phyloP scores from a whole-genome alignment of 192 early-diverging fungal genomes.

The Gaertneriomyces sp. region DNA sequence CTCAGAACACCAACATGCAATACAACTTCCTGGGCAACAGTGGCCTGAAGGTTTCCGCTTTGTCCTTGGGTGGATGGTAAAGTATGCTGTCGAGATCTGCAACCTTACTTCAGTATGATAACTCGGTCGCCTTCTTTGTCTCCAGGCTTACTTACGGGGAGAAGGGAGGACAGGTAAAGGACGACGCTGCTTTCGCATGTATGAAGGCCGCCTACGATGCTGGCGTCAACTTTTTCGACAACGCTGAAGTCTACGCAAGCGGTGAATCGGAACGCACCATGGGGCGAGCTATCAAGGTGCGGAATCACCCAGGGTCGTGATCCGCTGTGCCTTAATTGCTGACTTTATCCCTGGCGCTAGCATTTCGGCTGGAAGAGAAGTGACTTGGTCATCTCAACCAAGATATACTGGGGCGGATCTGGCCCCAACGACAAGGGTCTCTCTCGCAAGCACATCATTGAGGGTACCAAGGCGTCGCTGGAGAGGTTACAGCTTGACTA shows the following conservation, averaged over 20 bases:
- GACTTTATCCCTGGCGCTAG: background rate
- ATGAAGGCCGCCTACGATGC: constrained; percentile 64
- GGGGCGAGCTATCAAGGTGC: constrained; percentile 65
- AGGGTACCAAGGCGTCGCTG: constrained; percentile 69
- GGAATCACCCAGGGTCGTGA: too few species aligned
- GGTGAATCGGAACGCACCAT: constrained; percentile 74
- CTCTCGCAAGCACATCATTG: constrained; percentile 81
- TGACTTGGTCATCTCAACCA: constrained; percentile 75
- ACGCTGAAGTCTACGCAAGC: constrained; percentile 49
- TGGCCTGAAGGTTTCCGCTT: constrained; percentile 71
- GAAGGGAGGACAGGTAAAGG: constrained; percentile 29
- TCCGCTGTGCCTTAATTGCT: too few species aligned
- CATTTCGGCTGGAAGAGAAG: constrained; percentile 69
- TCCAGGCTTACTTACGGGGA: constrained; percentile 69
- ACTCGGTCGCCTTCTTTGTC: background rate
- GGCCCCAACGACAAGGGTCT: constrained; percentile 78
- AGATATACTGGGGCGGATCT: constrained; percentile 48
- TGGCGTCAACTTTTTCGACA: constrained; percentile 78
- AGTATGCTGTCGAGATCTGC: background rate
- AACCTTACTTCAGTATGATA: too few species aligned
- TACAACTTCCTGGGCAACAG: constrained; percentile 74
- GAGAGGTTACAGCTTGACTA: constrained; percentile 70
- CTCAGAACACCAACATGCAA: constrained; percentile 57
- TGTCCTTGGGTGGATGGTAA: constrained; percentile 64
- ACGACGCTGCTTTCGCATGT: constrained; percentile 61